Conservation (phyloP, 1,139 yeast species). For the Magnusiomyces sp. region DNA sequence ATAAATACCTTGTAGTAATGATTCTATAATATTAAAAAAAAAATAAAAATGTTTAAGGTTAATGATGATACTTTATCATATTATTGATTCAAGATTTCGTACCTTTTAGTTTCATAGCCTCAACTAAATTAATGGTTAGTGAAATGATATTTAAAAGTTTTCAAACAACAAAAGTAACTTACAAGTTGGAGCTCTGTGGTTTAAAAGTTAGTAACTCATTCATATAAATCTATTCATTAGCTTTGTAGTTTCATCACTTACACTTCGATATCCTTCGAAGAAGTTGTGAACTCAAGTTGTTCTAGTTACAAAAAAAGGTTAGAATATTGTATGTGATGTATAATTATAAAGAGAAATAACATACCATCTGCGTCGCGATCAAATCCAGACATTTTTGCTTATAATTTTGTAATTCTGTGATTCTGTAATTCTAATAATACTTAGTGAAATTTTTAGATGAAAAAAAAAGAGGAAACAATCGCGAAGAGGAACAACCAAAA, state of each 20-base stretch:
- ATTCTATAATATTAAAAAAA: constrained; percentile 9
- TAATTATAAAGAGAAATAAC: neutral
- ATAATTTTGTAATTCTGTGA: neutral
- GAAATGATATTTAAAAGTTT: neutral
- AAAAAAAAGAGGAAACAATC: neutral
- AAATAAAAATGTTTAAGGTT: neutral
- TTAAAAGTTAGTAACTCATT: constrained; percentile 3
- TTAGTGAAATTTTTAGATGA: too few relatives aligned
- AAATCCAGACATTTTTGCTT: constrained; percentile 3
- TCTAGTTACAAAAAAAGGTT: constrained; percentile 6
- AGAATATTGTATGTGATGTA: too few relatives aligned
- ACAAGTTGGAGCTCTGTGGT: constrained; percentile 7
- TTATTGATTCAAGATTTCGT: neutral
- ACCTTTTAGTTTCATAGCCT: constrained; percentile 17
- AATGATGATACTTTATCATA: neutral
- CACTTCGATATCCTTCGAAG: constrained; percentile 15
- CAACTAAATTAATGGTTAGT: constrained; percentile 11
- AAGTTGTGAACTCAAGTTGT: constrained; percentile 15
- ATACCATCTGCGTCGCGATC: constrained; percentile 17
- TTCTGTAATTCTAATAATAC: neutral
- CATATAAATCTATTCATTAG: constrained; percentile 5
- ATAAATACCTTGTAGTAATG: constrained; percentile 48
- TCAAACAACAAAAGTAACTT: neutral
- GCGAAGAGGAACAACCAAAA: neutral
- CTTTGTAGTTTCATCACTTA: constrained; percentile 12